Evolutionary conservation across 192 early-diverging fungal species (phyloP).

Genomic region (Linnemannia hyalina): DNA sequence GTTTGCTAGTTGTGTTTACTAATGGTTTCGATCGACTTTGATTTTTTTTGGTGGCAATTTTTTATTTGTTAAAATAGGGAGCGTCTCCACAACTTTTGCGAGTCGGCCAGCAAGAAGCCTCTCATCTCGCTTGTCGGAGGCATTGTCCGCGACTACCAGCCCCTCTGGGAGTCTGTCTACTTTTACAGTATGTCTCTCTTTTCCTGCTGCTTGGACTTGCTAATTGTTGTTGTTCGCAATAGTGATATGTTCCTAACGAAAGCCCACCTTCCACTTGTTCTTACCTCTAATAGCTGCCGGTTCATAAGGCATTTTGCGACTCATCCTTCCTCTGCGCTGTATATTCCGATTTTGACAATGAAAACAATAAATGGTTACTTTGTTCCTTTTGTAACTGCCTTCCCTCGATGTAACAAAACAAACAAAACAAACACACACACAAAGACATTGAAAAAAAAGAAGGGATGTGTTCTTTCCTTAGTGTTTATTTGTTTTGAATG

Average conservation of each 20-base stretch:
- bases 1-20: neutral
- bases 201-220: neutral
- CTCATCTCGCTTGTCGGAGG: conserved; percentile 83
- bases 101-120: conserved; percentile 78
- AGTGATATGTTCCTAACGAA: neutral
- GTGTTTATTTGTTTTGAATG: conserved; percentile 18
- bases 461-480: conserved; percentile 21
- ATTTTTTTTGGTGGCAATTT: neutral
- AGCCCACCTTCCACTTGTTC: neutral
- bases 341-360: neutral
- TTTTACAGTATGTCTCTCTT: conserved; percentile 76
- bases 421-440: neutral
- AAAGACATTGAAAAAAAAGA: conserved; percentile 12
- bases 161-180: conserved; percentile 90
- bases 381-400: neutral
- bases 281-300: neutral
- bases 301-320: neutral
- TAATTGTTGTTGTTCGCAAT: neutral
- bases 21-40: neutral
- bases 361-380: neutral
- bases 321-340: neutral
- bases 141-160: conserved; percentile 89
- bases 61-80: conserved; percentile 51
- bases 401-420: neutral
- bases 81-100: conserved; percentile 73